Evolutionary conservation across 139 green algal species (phyloP), one percentile per base, ranked within the genome.

Genomic region (Ulvella scutata): DNA sequence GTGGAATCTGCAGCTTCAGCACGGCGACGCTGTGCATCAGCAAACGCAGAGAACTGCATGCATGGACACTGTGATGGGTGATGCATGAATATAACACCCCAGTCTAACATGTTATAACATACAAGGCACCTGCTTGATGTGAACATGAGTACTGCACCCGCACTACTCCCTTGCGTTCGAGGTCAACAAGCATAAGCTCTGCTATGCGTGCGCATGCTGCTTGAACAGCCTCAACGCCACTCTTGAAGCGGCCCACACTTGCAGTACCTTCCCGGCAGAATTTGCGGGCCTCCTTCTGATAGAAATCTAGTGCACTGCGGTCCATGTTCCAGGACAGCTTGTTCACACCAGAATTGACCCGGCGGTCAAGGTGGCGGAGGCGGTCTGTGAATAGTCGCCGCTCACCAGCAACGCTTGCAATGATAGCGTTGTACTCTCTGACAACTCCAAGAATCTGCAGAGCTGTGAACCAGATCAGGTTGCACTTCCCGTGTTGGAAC

Each of bases 161-260:
- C 21, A 79, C 82, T 72, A 96, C 82, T 36, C 85, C 84, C 90
- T 97, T 97, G 77, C 88, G 87, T 82, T 94, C 89, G 31, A 96
- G 76, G 60, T 80, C 83, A 43, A 96, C 79, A 31, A 96, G 86
- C 80, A 89, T 77, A 44, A 87, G 82, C 73, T 91, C 85, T 4
- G 74, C 61, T 61, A 94, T 87, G 26, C 39, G 28, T 26, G 77
- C 77, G 79, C 87, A 93, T 43, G 87, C 84, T 23, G 76, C 75
- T 7, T 87, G 79, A 39, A 96, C 88, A 20, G 80, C 75, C 7
- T 78, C 61, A 37, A 86, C 78, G n/a, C 76, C 85, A 0, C 74
- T 79, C 82, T 95, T 93, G 79, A 91, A 95, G 59, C 90, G 82
- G 7, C 76, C 72, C 31, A 96, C 90, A 0, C 79, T 85, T 23